A percentile compares a stretch with the other conserved stretches of the same genome.
phyloP scores from a whole-genome alignment of 2,329 filamentous ascomycete species.

The Alternaria panax region DNA sequence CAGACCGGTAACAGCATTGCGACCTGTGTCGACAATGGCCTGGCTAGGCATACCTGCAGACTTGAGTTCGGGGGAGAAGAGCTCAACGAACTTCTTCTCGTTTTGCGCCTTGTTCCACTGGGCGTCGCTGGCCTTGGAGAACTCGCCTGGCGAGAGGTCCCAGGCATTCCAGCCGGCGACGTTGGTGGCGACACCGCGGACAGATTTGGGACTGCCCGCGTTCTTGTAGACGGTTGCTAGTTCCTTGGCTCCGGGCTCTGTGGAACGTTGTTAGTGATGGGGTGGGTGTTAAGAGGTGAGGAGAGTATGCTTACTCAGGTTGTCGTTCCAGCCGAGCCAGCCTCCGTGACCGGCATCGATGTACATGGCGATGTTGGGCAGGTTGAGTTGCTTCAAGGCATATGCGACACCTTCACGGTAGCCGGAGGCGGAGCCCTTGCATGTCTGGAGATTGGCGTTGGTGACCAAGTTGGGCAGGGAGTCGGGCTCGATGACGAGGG shows the following conservation, averaged over 20 bases:
- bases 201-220: slow-evolving; percentile 56
- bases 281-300: not conserved
- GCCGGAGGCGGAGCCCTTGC: slow-evolving; percentile 63
- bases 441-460: slow-evolving; percentile 63
- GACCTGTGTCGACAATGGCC: slow-evolving; percentile 65
- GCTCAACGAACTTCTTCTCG: slow-evolving; percentile 62
- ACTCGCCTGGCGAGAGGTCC: slow-evolving; percentile 52
- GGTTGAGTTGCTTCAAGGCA: slow-evolving; percentile 64
- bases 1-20: slow-evolving; percentile 61
- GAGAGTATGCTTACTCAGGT: slow-evolving; percentile 52
- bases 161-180: slow-evolving; percentile 68
- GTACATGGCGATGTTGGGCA: slow-evolving; percentile 71
- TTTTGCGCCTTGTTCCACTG: slow-evolving; percentile 57
- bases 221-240: slow-evolving; percentile 58
- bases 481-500: slow-evolving; percentile 64
- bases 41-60: slow-evolving; percentile 60
- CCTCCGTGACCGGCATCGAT: slow-evolving; percentile 70
- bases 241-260: slow-evolving; percentile 59
- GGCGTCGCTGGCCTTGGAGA: slow-evolving; percentile 44
- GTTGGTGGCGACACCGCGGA: slow-evolving; percentile 64
- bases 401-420: slow-evolving; percentile 67
- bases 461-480: slow-evolving; percentile 70
- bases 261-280: not conserved
- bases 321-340: slow-evolving; percentile 71
- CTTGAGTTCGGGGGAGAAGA: slow-evolving; percentile 59